Evolutionary conservation across 2,329 filamentous ascomycete species (phyloP).

Genomic region (Botrytis hyacinthi): DNA sequence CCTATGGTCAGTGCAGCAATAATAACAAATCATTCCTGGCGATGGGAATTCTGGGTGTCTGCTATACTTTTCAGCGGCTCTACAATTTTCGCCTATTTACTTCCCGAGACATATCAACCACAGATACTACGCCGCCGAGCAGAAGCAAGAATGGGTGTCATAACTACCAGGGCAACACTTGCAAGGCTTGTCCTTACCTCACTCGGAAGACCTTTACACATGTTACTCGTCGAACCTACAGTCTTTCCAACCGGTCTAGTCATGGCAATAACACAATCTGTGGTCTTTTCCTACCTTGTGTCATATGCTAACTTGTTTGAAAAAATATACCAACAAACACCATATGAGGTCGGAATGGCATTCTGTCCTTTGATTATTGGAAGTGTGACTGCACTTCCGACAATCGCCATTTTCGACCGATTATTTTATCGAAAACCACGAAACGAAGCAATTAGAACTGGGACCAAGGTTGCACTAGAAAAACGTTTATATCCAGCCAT

Average conservation of each 20-base stretch:
- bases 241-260: slow-evolving; percentile 19
- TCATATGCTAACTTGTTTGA: slow-evolving; percentile 23
- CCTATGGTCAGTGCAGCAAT: slow-evolving; percentile 22
- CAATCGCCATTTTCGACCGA: slow-evolving; percentile 14
- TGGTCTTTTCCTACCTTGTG: slow-evolving; percentile 23
- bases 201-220: slow-evolving; percentile 23
- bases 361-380: slow-evolving; percentile 21
- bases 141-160: background rate
- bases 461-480: slow-evolving; percentile 46
- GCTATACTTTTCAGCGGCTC: slow-evolving; percentile 19
- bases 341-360: slow-evolving; percentile 23
- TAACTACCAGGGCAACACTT: background rate
- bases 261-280: slow-evolving; percentile 22
- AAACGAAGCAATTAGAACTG: background rate
- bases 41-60: slow-evolving; percentile 23
- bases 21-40: slow-evolving; percentile 16
- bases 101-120: slow-evolving; percentile 24
- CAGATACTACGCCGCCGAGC: slow-evolving; percentile 14
- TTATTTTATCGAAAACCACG: slow-evolving; percentile 11
- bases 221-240: slow-evolving; percentile 24
- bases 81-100: slow-evolving; percentile 7
- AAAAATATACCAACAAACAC: slow-evolving; percentile 16
- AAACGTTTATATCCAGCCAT: slow-evolving; percentile 58
- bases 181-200: slow-evolving; percentile 13
- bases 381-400: slow-evolving; percentile 10